Base-by-base conservation (phyloP, 2,329 filamentous ascomycete genomes). In the Pseudogymnoascus sp. region DNA sequence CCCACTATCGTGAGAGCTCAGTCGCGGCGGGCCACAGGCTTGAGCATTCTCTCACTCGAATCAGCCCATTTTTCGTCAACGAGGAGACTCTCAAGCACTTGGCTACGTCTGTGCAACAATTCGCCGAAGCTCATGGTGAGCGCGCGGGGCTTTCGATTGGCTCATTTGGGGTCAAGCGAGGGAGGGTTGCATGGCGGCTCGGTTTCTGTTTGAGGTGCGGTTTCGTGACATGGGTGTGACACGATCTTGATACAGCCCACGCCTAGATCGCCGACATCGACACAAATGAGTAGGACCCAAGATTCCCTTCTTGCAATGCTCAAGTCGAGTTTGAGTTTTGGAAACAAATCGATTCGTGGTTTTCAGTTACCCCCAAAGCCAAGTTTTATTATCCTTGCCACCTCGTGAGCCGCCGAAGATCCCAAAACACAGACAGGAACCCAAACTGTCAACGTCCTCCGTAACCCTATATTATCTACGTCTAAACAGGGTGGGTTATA, bases 201-300 rank as follows among this genome's bases (percentile, higher is more conserved):
- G 49, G 25, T 9, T n/a, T 30, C 22, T 55, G 49, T 55, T 55
- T 35, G 49, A 55, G 49, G 49, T 30, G 28, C n/a, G 28, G 49
- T 55, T 55, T 55, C 49, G 49, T 33, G 28, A 55, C 49, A 55
- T 55, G 49, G 49, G 49, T 55, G 49, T 55, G 49, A 55, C 16
- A 55, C 49, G 28, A 55, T 55, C 28, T 33, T 55, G 49, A 55
- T 33, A 55, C 49, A 55, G 28, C 1, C 49, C 22, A 33, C 49
- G n/a, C 28, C 49, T 9, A 33, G n/a, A 22, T 14, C 49, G n/a
- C n/a, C 49, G 9, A 33, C 28, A 33, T 55, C 49, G 4, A 22
- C 28, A 55, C 49, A 55, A 33, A 33, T 55, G 5, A 55, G 14
- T 30, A 33, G 49, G 49, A 19, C 28, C 28, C n/a, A 55, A 1